phyloP scores from a whole-genome alignment of 208 protist species.

The Pavlovales sp. region DNA sequence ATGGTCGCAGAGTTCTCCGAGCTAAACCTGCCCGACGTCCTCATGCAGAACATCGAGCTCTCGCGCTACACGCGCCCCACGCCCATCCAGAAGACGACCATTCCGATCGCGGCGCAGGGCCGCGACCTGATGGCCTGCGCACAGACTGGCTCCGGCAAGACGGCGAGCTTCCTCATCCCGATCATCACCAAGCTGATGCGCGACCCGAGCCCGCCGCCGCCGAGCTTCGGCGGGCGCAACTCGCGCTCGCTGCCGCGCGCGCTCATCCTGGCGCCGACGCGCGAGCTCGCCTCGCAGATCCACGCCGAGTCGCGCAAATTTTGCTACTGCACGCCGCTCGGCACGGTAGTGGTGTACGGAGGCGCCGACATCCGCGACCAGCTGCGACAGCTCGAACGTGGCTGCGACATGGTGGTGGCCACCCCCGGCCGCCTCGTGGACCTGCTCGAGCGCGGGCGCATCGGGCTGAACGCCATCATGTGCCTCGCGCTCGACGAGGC shows the following conservation, averaged over 20 bases:
- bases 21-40: constrained; percentile 74
- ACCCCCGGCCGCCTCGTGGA: constrained; percentile 79
- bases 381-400: constrained; percentile 87
- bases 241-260: constrained; percentile 71
- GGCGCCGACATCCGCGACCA: constrained; percentile 77
- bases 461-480: background rate
- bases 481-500: constrained; percentile 16
- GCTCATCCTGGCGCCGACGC: constrained; percentile 77
- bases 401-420: constrained; percentile 82
- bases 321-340: constrained; percentile 81
- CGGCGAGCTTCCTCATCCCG: constrained; percentile 95
- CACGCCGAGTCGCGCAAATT: constrained; percentile 87
- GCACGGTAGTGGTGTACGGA: constrained; percentile 93
- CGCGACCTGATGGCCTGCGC: constrained; percentile 97
- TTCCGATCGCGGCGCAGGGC: constrained; percentile 83
- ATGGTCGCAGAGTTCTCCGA: constrained; percentile 64
- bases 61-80: constrained; percentile 93
- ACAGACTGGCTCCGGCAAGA: constrained; percentile 98
- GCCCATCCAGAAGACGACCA: constrained; percentile 95
- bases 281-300: constrained; percentile 87
- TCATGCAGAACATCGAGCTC: constrained; percentile 85
- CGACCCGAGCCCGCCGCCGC: constrained; percentile 41
- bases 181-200: constrained; percentile 54
- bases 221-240: constrained; percentile 10
- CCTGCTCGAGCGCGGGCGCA: constrained; percentile 10